Evolutionary conservation across 495 filamentous ascomycete species (phyloP).

Genomic region (Polyplosphaeria fusca): DNA sequence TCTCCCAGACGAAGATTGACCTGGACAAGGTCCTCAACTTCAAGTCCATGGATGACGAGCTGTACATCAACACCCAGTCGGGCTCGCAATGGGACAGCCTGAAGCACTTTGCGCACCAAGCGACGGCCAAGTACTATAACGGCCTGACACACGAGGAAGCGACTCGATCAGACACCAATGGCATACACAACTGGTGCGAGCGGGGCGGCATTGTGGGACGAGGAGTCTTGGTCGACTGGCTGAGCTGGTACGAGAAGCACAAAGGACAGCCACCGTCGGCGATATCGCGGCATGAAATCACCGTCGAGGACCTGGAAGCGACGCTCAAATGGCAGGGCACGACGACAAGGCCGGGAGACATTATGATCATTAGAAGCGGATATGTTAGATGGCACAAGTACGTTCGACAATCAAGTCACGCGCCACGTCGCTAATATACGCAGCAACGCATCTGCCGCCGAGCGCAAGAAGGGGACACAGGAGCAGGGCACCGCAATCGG

Average conservation of each 20-base stretch:
- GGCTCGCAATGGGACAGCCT: slow-evolving; percentile 46
- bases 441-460: slow-evolving; percentile 36
- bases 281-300: slow-evolving; percentile 37
- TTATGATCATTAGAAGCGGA: slow-evolving; percentile 48
- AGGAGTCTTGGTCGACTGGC: slow-evolving; percentile 55
- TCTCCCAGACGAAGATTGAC: slow-evolving; percentile 51
- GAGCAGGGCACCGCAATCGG: slow-evolving; percentile 42
- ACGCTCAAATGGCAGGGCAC: slow-evolving; percentile 40
- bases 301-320: slow-evolving; percentile 35
- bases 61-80: slow-evolving; percentile 50
- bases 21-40: slow-evolving; percentile 41
- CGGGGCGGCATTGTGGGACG: slow-evolving; percentile 53
- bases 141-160: slow-evolving; percentile 36
- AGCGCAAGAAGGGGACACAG: slow-evolving; percentile 37
- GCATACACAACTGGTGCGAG: slow-evolving; percentile 39
- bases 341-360: slow-evolving; percentile 47
- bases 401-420: not conserved
- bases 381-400: slow-evolving; percentile 37
- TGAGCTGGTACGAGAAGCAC: slow-evolving; percentile 36
- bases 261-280: slow-evolving; percentile 17
- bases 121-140: slow-evolving; percentile 54
- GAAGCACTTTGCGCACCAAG: slow-evolving; percentile 45
- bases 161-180: slow-evolving; percentile 11
- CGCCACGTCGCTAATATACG: not conserved
- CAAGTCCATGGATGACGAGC: slow-evolving; percentile 40